phyloP scores from a whole-genome alignment of 345 rosid genomes.

The Camelina sativa region DNA sequence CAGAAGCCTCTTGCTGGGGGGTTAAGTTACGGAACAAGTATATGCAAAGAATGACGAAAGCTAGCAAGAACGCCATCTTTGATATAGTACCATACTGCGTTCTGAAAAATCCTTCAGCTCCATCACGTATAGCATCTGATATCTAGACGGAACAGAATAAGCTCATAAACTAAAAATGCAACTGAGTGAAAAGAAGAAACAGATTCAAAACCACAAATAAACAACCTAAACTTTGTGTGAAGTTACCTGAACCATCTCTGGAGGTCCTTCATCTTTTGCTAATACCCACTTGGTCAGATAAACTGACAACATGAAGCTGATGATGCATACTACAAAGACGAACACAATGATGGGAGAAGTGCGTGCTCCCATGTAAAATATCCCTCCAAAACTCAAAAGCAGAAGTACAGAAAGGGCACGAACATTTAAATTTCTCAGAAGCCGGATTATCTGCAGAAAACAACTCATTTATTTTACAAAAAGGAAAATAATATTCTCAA shows the following conservation, averaged over 20 bases:
- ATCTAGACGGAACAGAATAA: conserved; percentile 60
- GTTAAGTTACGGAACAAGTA: conserved; percentile 85
- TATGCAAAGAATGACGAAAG: conserved; percentile 81
- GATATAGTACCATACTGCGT: conserved; percentile 96
- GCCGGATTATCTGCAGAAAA: conserved; percentile 71
- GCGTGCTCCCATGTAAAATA: conserved; percentile 86
- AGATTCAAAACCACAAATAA: conserved; percentile 17
- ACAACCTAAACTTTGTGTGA: conserved; percentile 8
- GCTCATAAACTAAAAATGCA: conserved; percentile 35
- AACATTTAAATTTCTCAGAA: conserved; percentile 75
- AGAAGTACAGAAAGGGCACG: conserved; percentile 74
- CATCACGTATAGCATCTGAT: conserved; percentile 99
- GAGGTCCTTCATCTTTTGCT: conserved; percentile 98
- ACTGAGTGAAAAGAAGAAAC: conserved; percentile 10
- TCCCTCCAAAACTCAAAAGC: conserved; percentile 70
- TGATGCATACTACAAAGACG: conserved; percentile 81
- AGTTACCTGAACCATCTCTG: conserved; percentile 91
- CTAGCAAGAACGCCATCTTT: conserved; percentile 94
- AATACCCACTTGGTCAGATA: conserved; percentile 97
- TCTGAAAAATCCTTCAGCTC: conserved; percentile 98
- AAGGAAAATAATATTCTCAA: neutral
- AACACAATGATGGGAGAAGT: conserved; percentile 94
- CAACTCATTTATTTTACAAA: neutral
- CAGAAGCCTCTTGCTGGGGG: conserved; percentile 98
- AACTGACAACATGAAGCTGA: conserved; percentile 74